phyloP scores from a whole-genome alignment of 306 rosid species.

The Heteromeles arbutifolia region DNA sequence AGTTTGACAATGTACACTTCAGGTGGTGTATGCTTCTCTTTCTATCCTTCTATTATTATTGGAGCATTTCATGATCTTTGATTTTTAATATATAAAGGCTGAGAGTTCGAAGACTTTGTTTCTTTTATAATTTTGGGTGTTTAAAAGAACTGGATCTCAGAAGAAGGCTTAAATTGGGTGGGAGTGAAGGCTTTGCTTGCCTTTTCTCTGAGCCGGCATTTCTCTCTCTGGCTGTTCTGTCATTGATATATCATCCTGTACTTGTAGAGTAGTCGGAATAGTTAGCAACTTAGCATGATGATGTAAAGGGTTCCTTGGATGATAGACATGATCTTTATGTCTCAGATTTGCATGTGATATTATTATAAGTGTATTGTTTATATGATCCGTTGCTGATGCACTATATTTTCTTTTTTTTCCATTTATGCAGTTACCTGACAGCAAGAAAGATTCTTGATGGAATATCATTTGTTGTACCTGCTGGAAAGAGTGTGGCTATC shows the following conservation, averaged over 20 bases:
- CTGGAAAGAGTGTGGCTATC: constrained; percentile 97
- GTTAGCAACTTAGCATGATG: neutral
- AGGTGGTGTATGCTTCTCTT: constrained; percentile 40
- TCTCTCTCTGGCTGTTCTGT: neutral
- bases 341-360: neutral
- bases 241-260: neutral
- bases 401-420: neutral
- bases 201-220: neutral
- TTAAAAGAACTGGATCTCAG: neutral
- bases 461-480: constrained; percentile 75
- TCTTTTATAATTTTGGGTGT: neutral
- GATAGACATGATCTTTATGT: neutral
- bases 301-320: neutral
- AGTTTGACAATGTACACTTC: constrained; percentile 73
- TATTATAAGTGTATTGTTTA: neutral
- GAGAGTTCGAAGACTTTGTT: neutral
- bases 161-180: neutral
- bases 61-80: neutral
- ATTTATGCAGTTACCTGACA: constrained; percentile 54
- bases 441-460: constrained; percentile 96
- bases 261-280: neutral
- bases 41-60: neutral
- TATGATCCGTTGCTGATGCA: constrained; percentile 10
- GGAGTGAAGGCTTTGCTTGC: neutral
- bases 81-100: neutral